Base-by-base conservation (phyloP, 1,284 basidiomycete species). In the Coniferiporia sulphurascens region DNA sequence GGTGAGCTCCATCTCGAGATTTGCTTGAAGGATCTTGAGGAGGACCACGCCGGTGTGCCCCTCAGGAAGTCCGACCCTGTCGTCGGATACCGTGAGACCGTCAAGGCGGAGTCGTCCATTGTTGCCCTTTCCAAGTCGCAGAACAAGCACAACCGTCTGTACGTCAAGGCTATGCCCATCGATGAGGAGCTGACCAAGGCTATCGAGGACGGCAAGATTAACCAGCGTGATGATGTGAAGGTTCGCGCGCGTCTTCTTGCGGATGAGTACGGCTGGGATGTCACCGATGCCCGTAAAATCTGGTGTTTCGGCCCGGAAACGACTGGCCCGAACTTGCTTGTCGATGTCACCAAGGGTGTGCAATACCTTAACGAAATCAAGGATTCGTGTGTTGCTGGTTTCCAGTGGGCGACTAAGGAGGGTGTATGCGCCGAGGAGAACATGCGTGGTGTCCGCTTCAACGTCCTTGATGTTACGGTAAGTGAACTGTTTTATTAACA, bases 71-170 rank as follows among this genome's bases (percentile, higher is more conserved):
- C 97, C 55, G 93, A 97, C 78, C 97, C 97, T 68, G 97, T 99
- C 72, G 96, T 99, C 70, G 91, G 90, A 62, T 99, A 98, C 82
- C 85, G 95, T 78, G 97, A 99, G 84, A 98, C 96, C 19, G 95
- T 99, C 74, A 93, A 91, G 80, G 80, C 93, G 61, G 93, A 98
- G 79, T 98, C 96, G 6, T 88, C 89, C 61, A 98, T 99, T 72
- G 88, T 93, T 65, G 97, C 97, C 46, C 83, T 99, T 58, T 98
- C 97, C 67, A 99, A 99, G 78, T 99, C 97, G 55, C 97, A 98
- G 81, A 99, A 99, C 86, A 99, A 99, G 86, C 97, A 99, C 88
- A 99, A 99, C 76, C 93, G 97, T 83, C 83, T 99, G 64, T 99
- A 89, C 76, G 86, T 90, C 66, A 95, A 94, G 83, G 96, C 97